Conservation (phyloP, 371 early-diverging fungal genomes). For the Actinomortierella wolfii region DNA sequence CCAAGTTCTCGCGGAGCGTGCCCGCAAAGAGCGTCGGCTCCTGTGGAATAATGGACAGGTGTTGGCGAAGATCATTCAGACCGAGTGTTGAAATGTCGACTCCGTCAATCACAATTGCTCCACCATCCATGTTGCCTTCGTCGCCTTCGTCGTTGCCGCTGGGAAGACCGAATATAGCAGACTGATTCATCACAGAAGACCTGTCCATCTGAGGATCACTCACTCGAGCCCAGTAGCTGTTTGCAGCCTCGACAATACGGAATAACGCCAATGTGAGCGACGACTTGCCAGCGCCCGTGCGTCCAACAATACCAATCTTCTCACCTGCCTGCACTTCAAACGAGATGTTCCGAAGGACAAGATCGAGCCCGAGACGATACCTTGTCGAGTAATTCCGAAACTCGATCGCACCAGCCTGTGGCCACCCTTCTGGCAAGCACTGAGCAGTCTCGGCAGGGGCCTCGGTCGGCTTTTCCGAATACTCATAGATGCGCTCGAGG, state of each 20-base stretch:
- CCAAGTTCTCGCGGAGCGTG: constrained; percentile 62
- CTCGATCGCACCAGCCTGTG: constrained; percentile 53
- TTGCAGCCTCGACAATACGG: constrained; percentile 68
- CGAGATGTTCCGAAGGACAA: constrained; percentile 57
- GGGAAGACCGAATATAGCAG: background rate
- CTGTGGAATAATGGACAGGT: constrained; percentile 92
- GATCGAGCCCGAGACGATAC: constrained; percentile 60
- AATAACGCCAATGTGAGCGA: constrained; percentile 67
- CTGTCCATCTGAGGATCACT: background rate
- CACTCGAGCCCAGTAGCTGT: constrained; percentile 9
- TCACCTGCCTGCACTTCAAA: constrained; percentile 47
- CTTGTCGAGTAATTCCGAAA: constrained; percentile 56
- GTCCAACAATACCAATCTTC: constrained; percentile 58
- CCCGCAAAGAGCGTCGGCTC: constrained; percentile 91
- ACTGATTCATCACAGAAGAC: background rate
- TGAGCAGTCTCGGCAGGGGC: constrained; percentile 60
- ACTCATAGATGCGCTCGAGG: constrained; percentile 66
- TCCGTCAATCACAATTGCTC: constrained; percentile 73
- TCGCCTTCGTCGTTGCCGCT: too few relatives aligned
- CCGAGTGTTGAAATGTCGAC: constrained; percentile 81
- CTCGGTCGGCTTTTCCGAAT: constrained; percentile 79
- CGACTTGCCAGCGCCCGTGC: constrained; percentile 74
- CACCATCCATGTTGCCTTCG: constrained; percentile 48
- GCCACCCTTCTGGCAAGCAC: constrained; percentile 51
- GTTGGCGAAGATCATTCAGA: constrained; percentile 77